Conservation (phyloP, 1,284 basidiomycete genomes). For the Ganoderma multipileum region DNA sequence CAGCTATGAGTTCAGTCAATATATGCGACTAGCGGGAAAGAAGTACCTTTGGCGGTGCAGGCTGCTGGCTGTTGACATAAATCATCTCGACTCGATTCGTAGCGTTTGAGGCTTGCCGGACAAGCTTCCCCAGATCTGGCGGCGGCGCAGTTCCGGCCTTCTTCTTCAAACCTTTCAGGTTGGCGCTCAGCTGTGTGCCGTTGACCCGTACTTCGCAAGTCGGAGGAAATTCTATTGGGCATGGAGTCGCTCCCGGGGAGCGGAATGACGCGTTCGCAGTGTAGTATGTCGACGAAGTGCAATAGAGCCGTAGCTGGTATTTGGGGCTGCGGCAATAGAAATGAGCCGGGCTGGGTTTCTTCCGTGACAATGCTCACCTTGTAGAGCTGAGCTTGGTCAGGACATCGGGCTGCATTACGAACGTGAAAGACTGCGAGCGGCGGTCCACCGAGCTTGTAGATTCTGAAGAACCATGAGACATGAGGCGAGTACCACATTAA, state of each 20-base stretch:
- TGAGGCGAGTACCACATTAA: background rate
- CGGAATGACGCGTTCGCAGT: conserved; percentile 59
- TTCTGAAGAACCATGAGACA: conserved; percentile 53
- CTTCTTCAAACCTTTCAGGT: conserved; percentile 92
- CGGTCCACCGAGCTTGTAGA: conserved; percentile 80
- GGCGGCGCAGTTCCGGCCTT: conserved; percentile 96
- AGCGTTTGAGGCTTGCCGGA: conserved; percentile 53
- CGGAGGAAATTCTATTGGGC: conserved; percentile 90
- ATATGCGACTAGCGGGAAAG: background rate
- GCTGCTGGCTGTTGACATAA: conserved; percentile 90
- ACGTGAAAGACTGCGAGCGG: conserved; percentile 64
- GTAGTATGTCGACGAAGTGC: conserved; percentile 90
- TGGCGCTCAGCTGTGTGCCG: conserved; percentile 70
- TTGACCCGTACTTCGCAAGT: conserved; percentile 94
- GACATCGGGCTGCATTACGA: conserved; percentile 71
- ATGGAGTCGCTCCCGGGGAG: conserved; percentile 50
- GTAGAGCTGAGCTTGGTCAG: conserved; percentile 61
- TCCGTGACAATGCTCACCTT: conserved; percentile 47
- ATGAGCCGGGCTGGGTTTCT: conserved; percentile 2
- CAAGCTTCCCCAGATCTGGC: conserved; percentile 76
- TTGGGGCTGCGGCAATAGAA: conserved; percentile 53
- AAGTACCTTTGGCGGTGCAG: conserved; percentile 70
- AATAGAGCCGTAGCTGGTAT: conserved; percentile 89
- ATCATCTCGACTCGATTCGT: conserved; percentile 84
- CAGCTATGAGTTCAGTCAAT: conserved; percentile 7